phyloP scores from a whole-genome alignment of 1,284 basidiomycete genomes.

The Cutaneotrichosporon cyanovorans region DNA sequence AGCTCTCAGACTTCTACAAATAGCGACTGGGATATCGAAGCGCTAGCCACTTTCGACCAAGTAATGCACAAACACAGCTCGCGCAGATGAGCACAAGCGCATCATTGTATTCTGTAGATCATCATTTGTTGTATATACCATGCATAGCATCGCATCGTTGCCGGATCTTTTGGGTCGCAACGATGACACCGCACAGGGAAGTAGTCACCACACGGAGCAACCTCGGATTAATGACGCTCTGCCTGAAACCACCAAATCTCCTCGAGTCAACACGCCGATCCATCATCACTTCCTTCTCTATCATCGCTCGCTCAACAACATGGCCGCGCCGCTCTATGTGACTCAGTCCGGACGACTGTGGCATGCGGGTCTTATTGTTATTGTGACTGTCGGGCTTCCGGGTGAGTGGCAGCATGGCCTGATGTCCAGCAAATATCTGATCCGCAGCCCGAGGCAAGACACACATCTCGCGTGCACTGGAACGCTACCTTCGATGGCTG shows the following conservation, averaged over 20 bases:
- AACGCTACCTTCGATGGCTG: conserved; percentile 95
- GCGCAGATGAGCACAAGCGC: too few species aligned
- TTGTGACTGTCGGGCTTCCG: conserved; percentile 84
- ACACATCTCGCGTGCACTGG: conserved; percentile 88
- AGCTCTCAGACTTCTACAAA: too few species aligned
- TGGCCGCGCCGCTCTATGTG: conserved; percentile 81
- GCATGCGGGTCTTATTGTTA: conserved; percentile 90
- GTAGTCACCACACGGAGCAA: too few species aligned
- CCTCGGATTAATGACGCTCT: too few species aligned
- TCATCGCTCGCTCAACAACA: conserved; percentile 32
- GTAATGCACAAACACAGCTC: background rate
- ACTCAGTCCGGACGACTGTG: conserved; percentile 67
- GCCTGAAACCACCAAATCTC: background rate
- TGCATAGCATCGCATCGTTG: too few species aligned
- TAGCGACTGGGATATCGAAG: background rate
- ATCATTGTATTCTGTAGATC: too few species aligned
- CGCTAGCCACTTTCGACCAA: background rate
- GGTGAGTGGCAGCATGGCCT: conserved; percentile 29
- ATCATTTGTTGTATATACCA: too few species aligned
- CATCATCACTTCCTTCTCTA: background rate
- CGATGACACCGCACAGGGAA: too few species aligned
- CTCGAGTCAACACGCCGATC: background rate
- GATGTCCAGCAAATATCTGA: background rate
- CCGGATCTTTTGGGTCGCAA: too few species aligned
- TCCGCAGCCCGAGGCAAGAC: conserved; percentile 77